Percentiles rank a stretch among this genome's conserved stretches.
phyloP scores from a whole-genome alignment of 805 yeast species.

The Kazachstania taianensis region DNA sequence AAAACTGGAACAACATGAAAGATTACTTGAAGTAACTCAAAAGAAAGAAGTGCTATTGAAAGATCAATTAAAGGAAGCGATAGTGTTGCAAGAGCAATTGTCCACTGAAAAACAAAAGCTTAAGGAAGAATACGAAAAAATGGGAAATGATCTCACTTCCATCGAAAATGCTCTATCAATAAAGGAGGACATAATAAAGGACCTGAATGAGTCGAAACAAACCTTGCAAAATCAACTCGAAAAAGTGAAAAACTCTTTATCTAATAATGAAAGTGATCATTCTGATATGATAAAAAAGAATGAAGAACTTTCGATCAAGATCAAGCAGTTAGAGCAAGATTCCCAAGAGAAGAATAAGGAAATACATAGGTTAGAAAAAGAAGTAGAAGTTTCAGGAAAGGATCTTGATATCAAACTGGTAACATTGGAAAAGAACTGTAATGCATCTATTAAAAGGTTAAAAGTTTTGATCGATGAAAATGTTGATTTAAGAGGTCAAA shows the following conservation, averaged over 20 bases:
- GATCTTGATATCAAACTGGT: constrained; percentile 30
- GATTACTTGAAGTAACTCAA: constrained; percentile 35
- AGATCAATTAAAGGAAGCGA: constrained; percentile 16
- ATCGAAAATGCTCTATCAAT: constrained; percentile 13
- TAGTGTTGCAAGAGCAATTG: constrained; percentile 14
- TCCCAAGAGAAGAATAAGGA: constrained; percentile 26
- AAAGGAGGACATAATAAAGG: constrained; percentile 23
- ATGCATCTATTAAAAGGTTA: constrained; percentile 30
- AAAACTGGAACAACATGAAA: constrained; percentile 38
- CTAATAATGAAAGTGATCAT: constrained; percentile 2
- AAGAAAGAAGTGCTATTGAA: constrained; percentile 31
- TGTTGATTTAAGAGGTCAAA: constrained; percentile 31
- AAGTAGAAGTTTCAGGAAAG: constrained; percentile 25
- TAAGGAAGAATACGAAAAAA: constrained; percentile 13
- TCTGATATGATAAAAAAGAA: constrained; percentile 5
- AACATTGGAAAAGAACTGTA: constrained; percentile 26
- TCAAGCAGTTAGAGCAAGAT: constrained; percentile 7
- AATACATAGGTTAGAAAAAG: constrained; percentile 25
- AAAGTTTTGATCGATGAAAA: constrained; percentile 37
- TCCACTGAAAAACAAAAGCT: constrained; percentile 20
- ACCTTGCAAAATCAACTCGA: constrained; percentile 47
- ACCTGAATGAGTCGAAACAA: constrained; percentile 1
- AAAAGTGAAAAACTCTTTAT: constrained; percentile 31
- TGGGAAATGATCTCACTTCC: constrained; percentile 12
- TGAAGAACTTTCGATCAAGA: constrained; percentile 5